Evolutionary conservation across 768 basidiomycete species (phyloP).

Genomic region (Crepidotus variabilis): DNA sequence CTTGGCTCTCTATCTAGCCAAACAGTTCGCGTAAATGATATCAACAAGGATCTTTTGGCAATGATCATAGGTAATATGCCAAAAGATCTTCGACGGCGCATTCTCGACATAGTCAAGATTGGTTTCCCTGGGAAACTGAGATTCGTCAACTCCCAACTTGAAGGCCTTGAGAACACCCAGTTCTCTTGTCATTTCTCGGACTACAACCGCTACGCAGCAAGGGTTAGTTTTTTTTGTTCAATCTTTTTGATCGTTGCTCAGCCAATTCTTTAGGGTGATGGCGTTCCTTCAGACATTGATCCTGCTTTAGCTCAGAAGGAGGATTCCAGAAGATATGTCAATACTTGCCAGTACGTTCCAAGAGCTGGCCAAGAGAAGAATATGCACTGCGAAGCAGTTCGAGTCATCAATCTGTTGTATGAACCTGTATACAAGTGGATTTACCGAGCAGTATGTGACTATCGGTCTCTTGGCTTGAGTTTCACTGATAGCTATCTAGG

Average conservation of each 20-base stretch:
- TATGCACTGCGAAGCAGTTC: too few species aligned
- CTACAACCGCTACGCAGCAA: not conserved
- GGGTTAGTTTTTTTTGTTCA: not conserved
- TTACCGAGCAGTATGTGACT: not conserved
- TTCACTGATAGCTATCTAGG: slow-evolving; percentile 4
- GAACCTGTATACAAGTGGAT: not conserved
- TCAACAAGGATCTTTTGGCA: not conserved
- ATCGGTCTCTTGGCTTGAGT: not conserved
- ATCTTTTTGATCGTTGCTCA: too few species aligned
- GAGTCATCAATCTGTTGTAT: too few species aligned
- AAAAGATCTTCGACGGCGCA: not conserved
- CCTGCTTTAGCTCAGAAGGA: too few species aligned
- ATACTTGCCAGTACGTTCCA: too few species aligned
- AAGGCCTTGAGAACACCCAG: not conserved
- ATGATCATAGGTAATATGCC: not conserved
- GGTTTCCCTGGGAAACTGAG: not conserved
- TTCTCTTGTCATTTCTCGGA: not conserved
- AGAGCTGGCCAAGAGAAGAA: too few species aligned
- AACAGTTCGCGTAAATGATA: not conserved
- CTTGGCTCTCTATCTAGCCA: too few species aligned
- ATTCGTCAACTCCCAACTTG: not conserved
- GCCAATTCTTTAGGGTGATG: too few species aligned
- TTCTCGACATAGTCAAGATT: not conserved
- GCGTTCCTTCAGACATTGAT: too few species aligned
- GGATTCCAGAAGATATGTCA: too few species aligned